These are phyloP conservation scores for Mycena galericulata DNA, from an alignment of 768 basidiomycete genomes.

Conservation along the genomic window DNA sequence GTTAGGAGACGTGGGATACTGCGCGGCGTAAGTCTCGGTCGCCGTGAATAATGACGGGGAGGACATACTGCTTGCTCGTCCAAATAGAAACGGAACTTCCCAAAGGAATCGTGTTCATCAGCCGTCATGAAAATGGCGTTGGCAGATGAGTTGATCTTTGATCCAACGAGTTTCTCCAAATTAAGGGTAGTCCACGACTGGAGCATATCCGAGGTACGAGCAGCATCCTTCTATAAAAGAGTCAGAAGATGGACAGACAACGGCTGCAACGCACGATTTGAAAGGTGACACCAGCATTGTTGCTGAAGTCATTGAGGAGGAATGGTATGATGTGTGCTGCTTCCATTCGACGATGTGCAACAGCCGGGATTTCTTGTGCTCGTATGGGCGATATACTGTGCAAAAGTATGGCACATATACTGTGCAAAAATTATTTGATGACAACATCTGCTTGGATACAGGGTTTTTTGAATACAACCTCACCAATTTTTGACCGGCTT, in stretches of 20 bases:
- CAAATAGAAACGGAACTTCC: neutral
- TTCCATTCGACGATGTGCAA: conserved; percentile 5
- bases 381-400: no score
- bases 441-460: no score
- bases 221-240: conserved; percentile 21
- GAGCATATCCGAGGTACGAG: conserved; percentile 30
- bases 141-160: conserved; percentile 31
- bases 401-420: no score
- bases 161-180: conserved; percentile 13
- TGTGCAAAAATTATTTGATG: no score
- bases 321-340: conserved; percentile 34
- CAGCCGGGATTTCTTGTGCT: conserved; percentile 19
- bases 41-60: neutral
- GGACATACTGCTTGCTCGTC: conserved; percentile 5
- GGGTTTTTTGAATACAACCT: no score
- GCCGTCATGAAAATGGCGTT: conserved; percentile 36
- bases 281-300: conserved; percentile 6
- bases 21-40: neutral
- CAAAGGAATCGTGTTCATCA: conserved; percentile 2
- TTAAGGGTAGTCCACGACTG: conserved; percentile 33
- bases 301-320: conserved; percentile 27
- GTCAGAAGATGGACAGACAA: conserved; percentile 1
- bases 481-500: no score
- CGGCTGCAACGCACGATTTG: conserved; percentile 21
- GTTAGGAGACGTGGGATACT: neutral